Conservation (phyloP, 1,139 yeast genomes). For the Candida freyschussii region DNA sequence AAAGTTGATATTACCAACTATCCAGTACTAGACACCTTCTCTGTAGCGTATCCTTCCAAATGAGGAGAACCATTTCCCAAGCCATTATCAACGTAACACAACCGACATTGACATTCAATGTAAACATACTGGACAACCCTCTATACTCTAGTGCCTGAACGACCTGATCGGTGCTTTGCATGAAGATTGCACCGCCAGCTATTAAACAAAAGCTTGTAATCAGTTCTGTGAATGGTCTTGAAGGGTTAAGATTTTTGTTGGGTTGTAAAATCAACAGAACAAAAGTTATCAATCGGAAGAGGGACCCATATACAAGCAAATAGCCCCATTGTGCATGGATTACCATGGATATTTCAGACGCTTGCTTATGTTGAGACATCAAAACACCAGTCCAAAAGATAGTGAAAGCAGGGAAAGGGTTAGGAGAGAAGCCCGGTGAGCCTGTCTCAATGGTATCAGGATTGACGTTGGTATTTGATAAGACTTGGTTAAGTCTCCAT, state of each 20-base stretch:
- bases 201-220: conserved; percentile 69
- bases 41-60: conserved; percentile 51
- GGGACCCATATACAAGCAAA: conserved; percentile 68
- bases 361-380: conserved; percentile 92
- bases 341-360: conserved; percentile 64
- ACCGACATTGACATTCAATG: conserved; percentile 80
- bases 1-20: no score
- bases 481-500: conserved; percentile 30
- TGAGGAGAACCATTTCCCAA: conserved; percentile 71
- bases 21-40: no score
- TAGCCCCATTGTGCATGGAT: conserved; percentile 92
- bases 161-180: conserved; percentile 84
- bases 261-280: conserved; percentile 50
- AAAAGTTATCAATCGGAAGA: conserved; percentile 67
- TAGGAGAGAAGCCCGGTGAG: conserved; percentile 71
- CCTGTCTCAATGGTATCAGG: conserved; percentile 33
- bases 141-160: conserved; percentile 76
- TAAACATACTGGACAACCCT: conserved; percentile 85
- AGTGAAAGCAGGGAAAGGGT: conserved; percentile 88
- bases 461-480: conserved; percentile 21
- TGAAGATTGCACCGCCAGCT: conserved; percentile 84
- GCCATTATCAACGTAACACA: conserved; percentile 73
- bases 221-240: conserved; percentile 79
- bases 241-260: conserved; percentile 37
- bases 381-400: conserved; percentile 95